These are phyloP conservation scores for Eucalyptus cladocalyx DNA, from an alignment of 345 rosid species.

Conservation along the genomic window DNA sequence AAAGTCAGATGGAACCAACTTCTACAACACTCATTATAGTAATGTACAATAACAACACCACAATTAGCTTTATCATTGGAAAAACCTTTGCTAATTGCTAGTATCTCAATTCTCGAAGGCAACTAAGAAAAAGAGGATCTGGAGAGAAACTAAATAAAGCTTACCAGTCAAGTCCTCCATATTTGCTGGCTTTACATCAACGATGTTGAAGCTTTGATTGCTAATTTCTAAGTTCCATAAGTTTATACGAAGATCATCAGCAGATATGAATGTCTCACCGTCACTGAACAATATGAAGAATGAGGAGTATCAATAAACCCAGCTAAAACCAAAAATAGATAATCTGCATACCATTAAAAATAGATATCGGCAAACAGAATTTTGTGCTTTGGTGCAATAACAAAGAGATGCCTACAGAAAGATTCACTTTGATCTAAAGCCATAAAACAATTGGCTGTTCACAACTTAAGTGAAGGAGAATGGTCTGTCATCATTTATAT, in stretches of 20 bases:
- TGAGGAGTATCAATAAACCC: neutral
- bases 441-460: neutral
- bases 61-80: neutral
- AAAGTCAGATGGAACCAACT: neutral
- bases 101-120: neutral
- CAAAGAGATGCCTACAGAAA: neutral
- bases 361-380: neutral
- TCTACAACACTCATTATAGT: neutral
- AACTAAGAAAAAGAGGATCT: neutral
- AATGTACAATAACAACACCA: neutral
- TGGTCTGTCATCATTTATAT: neutral
- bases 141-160: neutral
- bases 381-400: neutral
- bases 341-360: neutral
- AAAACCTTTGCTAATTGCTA: neutral
- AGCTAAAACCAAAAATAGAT: neutral
- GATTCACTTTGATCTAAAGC: neutral
- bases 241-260: constrained; percentile 95
- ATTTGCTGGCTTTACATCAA: constrained; percentile 95
- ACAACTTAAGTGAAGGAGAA: neutral
- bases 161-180: constrained; percentile 99
- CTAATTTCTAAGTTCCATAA: constrained; percentile 98
- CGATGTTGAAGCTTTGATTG: constrained; percentile 92
- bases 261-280: constrained; percentile 93
- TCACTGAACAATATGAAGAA: constrained; percentile 34